These are phyloP conservation scores for Fusarium humuli DNA, from an alignment of 2,329 filamentous ascomycete species.

Conservation along the genomic window DNA sequence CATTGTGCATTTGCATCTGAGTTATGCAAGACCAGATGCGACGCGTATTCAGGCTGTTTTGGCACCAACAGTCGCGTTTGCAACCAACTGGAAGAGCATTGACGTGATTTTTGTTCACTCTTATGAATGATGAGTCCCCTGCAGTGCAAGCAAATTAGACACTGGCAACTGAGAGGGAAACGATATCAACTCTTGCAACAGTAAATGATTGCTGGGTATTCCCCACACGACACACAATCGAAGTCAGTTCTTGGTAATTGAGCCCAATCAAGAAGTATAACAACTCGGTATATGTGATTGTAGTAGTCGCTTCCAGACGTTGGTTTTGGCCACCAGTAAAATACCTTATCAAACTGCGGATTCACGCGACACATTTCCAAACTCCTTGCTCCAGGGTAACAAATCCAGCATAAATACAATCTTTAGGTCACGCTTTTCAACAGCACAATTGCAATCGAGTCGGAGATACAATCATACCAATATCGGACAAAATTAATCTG, in stretches of 20 bases:
- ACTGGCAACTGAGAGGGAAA: too few relatives aligned
- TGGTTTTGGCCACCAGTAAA: too few relatives aligned
- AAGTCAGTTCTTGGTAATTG: accelerated
- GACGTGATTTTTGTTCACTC: neutral
- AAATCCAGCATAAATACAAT: neutral
- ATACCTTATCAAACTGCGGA: too few relatives aligned
- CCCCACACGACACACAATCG: neutral
- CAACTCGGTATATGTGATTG: too few relatives aligned
- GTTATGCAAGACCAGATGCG: neutral
- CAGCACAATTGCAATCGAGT: too few relatives aligned
- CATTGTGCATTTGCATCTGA: accelerated
- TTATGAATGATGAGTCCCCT: neutral
- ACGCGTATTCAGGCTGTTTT: neutral
- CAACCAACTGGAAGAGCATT: neutral
- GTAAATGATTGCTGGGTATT: too few relatives aligned
- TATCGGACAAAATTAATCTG: too few relatives aligned
- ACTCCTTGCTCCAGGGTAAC: neutral
- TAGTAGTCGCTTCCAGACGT: too few relatives aligned
- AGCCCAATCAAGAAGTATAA: neutral
- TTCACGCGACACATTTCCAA: neutral
- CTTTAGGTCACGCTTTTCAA: neutral
- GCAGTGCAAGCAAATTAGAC: neutral
- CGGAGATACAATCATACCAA: too few relatives aligned
- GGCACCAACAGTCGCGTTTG: neutral
- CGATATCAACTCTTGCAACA: neutral